Conservation (phyloP, 1,139 yeast genomes). For the Arxiozyma telluris region DNA sequence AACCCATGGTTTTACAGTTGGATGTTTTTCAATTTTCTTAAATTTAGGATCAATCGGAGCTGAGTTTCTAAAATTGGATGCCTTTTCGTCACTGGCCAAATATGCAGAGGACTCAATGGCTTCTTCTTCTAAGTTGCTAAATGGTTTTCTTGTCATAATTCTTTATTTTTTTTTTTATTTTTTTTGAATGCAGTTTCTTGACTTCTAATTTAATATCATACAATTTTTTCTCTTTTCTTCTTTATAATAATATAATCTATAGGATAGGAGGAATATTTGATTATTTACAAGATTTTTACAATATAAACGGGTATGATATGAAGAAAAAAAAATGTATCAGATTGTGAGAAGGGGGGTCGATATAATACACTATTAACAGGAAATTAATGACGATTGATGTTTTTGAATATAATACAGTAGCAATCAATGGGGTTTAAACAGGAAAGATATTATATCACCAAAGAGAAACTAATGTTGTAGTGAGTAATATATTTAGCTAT, state of each 20-base stretch:
- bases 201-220: too few species aligned
- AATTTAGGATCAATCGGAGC: slow-evolving; percentile 9
- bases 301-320: too few species aligned
- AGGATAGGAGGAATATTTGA: not conserved
- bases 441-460: too few species aligned
- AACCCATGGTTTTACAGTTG: slow-evolving; percentile 69
- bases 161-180: too few species aligned
- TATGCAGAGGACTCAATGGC: slow-evolving; percentile 52
- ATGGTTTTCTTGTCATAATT: slow-evolving; percentile 23
- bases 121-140: slow-evolving; percentile 37
- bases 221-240: not conserved
- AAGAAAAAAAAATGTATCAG: not conserved
- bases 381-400: not conserved
- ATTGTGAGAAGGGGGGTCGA: not conserved
- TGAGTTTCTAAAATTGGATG: slow-evolving; percentile 29
- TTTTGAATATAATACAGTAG: too few species aligned
- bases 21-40: slow-evolving; percentile 12
- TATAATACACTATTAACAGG: not conserved
- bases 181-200: not conserved
- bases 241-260: not conserved
- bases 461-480: too few species aligned
- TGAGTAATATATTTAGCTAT: too few species aligned
- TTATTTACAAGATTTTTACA: not conserved
- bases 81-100: slow-evolving; percentile 61
- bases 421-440: not conserved